Percentiles rank a stretch among this genome's conserved stretches.
Conservation (phyloP, 495 filamentous ascomycete species). For the Diplogelasinospora grovesii region DNA sequence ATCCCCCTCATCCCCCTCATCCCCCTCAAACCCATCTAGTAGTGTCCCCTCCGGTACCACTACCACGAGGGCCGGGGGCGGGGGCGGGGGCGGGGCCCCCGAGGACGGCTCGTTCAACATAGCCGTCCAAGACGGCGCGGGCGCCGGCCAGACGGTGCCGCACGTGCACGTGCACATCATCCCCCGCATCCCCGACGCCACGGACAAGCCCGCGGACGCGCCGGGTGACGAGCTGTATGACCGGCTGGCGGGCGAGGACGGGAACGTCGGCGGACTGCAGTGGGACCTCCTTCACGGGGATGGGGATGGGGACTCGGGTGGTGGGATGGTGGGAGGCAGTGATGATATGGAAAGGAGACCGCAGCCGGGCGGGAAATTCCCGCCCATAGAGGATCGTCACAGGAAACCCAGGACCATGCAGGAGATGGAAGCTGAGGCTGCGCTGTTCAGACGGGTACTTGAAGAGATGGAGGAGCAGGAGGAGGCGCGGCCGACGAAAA, state of each 20-base stretch:
- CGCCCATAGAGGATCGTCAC: slow-evolving; percentile 56
- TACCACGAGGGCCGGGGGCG: slow-evolving; percentile 1
- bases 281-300: slow-evolving; percentile 29
- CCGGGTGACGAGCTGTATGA: slow-evolving; percentile 64
- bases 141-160: slow-evolving; percentile 81
- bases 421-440: slow-evolving; percentile 78
- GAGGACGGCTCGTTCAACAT: slow-evolving; percentile 68
- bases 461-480: slow-evolving; percentile 27
- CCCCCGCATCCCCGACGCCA: slow-evolving; percentile 50
- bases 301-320: no score
- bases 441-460: slow-evolving; percentile 45
- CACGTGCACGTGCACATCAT: slow-evolving; percentile 96
- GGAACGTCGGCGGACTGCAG: slow-evolving; percentile 64
- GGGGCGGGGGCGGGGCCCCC: no score
- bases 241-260: slow-evolving; percentile 76
- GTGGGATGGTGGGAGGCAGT: no score
- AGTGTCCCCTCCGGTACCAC: no score
- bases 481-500: no score
- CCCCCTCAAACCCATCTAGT: slow-evolving; percentile 16
- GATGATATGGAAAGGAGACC: slow-evolving; percentile 21
- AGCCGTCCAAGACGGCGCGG: slow-evolving; percentile 82
- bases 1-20: not conserved
- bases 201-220: slow-evolving; percentile 41
- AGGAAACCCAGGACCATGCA: slow-evolving; percentile 60
- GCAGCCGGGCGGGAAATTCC: slow-evolving; percentile 39